Conservation (phyloP, 495 filamentous ascomycete species). For the Hyaloscypha finlandica region DNA sequence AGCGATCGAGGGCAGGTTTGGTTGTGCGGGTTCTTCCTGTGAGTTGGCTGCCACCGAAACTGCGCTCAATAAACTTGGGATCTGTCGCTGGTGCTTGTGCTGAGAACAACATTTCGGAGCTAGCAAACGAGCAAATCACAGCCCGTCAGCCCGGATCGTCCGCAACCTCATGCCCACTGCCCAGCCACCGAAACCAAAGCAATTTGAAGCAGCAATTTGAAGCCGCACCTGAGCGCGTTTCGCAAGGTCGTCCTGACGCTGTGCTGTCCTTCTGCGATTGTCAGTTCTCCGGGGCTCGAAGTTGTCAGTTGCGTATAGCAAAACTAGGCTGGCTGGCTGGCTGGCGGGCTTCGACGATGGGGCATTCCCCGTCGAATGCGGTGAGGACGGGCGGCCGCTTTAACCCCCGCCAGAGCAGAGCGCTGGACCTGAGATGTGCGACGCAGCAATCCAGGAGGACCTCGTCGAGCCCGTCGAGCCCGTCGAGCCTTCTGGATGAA, state of each 20-base stretch:
- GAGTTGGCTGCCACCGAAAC: not conserved
- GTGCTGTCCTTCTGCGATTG: not conserved
- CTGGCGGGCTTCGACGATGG: not conserved
- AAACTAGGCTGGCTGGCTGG: not conserved
- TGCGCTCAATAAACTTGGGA: not conserved
- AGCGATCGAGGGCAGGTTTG: not conserved
- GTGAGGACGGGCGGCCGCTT: slow-evolving; percentile 23
- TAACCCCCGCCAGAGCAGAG: not conserved
- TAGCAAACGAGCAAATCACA: not conserved
- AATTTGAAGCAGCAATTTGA: not conserved
- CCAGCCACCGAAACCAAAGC: not conserved
- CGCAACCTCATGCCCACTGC: not conserved
- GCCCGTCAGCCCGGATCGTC: not conserved
- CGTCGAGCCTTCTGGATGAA: slow-evolving; percentile 5
- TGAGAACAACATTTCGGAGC: not conserved
- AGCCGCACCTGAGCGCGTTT: not conserved
- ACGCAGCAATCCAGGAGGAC: not conserved
- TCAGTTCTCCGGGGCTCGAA: slow-evolving; percentile 8
- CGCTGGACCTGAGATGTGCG: slow-evolving; percentile 11
- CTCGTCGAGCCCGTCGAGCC: too few species aligned
- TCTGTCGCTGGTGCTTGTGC: not conserved
- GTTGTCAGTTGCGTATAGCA: slow-evolving; percentile 20
- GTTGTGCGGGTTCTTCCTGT: not conserved
- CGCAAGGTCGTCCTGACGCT: not conserved
- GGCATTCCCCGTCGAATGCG: slow-evolving; percentile 11